Conservation (phyloP, 176 grass and related monocot genomes). For the Aechmea fasciata region DNA sequence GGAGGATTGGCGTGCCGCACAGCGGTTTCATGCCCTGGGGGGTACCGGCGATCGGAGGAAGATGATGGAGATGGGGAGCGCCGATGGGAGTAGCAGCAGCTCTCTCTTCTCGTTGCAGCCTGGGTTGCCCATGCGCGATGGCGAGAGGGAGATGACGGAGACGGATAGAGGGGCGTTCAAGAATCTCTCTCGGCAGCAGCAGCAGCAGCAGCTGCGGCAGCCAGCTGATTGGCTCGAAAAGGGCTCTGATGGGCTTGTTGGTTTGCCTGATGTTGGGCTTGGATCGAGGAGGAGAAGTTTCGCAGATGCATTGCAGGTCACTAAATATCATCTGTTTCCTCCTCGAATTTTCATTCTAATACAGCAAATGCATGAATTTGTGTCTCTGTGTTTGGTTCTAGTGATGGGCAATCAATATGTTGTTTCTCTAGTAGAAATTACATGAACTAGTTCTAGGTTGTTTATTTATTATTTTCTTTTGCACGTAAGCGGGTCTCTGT, state of each 20-base stretch:
- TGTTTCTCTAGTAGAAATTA: too few species aligned
- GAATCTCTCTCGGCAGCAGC: slow-evolving; percentile 1
- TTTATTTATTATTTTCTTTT: too few species aligned
- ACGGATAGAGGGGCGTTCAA: slow-evolving; percentile 26
- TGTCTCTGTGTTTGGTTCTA: neutral
- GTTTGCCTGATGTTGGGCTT: slow-evolving; percentile 37
- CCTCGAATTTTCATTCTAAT: slow-evolving; percentile 1
- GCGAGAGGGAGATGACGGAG: slow-evolving; percentile 21
- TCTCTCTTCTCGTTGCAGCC: slow-evolving; percentile 70
- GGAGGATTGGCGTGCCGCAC: neutral
- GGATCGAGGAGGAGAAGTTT: slow-evolving; percentile 59
- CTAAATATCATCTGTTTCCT: slow-evolving; percentile 9
- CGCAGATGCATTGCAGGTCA: slow-evolving; percentile 86
- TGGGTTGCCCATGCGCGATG: slow-evolving; percentile 10
- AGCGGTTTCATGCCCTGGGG: slow-evolving; percentile 17
- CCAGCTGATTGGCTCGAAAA: slow-evolving; percentile 36
- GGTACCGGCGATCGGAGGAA: slow-evolving; percentile 57
- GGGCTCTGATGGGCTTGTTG: slow-evolving; percentile 46
- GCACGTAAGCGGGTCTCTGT: too few species aligned
- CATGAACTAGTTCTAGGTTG: too few species aligned
- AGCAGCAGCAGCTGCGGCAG: neutral
- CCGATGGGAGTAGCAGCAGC: slow-evolving; percentile 23
- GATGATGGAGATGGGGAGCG: slow-evolving; percentile 7
- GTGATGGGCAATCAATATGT: too few species aligned
- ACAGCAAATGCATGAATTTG: neutral